A percentile compares a stretch with the other conserved stretches of the same genome.
These are phyloP conservation scores for Meyerozyma guilliermondii DNA, from an alignment of 1,139 yeast species.

Conservation along the genomic window DNA sequence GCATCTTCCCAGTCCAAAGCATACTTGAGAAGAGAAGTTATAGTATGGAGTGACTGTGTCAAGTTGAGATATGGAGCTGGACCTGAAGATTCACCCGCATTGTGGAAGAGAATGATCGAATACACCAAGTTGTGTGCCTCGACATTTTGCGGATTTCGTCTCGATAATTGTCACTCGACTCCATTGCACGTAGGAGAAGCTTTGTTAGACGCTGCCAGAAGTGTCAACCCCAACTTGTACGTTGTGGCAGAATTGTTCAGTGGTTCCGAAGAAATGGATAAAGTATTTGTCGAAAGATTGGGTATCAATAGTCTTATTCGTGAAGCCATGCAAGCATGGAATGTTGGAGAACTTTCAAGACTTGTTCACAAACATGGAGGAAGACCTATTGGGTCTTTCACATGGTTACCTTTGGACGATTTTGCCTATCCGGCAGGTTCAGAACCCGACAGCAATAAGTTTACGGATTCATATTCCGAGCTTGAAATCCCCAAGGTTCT, in stretches of 20 bases:
- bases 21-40: conserved; percentile 85
- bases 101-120: conserved; percentile 85
- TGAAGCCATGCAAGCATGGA: conserved; percentile 97
- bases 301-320: conserved; percentile 86
- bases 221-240: conserved; percentile 76
- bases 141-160: conserved; percentile 81
- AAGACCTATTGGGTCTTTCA: conserved; percentile 86
- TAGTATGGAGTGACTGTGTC: conserved; percentile 97
- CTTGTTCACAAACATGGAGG: conserved; percentile 93
- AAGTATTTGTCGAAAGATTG: conserved; percentile 80
- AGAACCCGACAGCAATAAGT: conserved; percentile 29
- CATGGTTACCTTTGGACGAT: conserved; percentile 69
- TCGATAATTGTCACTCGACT: conserved; percentile 94
- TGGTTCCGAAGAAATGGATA: conserved; percentile 89
- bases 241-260: conserved; percentile 93
- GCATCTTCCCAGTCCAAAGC: conserved; percentile 78
- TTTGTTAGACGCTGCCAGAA: conserved; percentile 82
- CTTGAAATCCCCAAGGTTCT: conserved; percentile 62
- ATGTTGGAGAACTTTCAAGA: conserved; percentile 78
- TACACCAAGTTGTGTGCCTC: conserved; percentile 74
- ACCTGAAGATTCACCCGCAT: conserved; percentile 77
- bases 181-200: conserved; percentile 93
- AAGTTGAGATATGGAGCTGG: conserved; percentile 78
- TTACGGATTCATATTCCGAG: conserved; percentile 43
- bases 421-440: conserved; percentile 58